A percentile compares a stretch with the other conserved stretches of the same genome.
Conservation (phyloP, 2,329 filamentous ascomycete genomes). For the Pseudocercospora ulei region DNA sequence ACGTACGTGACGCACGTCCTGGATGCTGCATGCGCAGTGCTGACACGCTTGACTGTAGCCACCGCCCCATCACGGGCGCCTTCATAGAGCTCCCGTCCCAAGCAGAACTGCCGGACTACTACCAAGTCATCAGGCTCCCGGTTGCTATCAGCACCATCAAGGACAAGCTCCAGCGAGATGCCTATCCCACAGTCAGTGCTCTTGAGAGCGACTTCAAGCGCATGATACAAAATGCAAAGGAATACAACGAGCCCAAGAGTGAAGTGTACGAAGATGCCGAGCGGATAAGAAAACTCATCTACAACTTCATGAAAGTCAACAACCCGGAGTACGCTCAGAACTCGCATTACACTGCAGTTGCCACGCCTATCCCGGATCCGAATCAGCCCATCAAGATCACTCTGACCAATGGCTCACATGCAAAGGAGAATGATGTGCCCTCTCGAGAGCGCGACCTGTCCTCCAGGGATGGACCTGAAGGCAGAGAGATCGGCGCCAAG, state of each 20-base stretch:
- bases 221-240: conserved; percentile 78
- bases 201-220: conserved; percentile 80
- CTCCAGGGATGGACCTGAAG: conserved; percentile 24
- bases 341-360: conserved; percentile 57
- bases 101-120: conserved; percentile 59
- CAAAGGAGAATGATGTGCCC: conserved; percentile 17
- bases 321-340: conserved; percentile 70
- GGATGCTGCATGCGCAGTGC: too few relatives aligned
- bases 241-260: conserved; percentile 66
- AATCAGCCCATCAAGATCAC: conserved; percentile 26
- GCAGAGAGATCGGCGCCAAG: conserved; percentile 18
- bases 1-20: conserved; percentile 48
- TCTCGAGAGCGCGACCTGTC: conserved; percentile 16
- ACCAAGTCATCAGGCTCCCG: conserved; percentile 64
- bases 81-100: conserved; percentile 59
- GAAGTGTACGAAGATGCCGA: conserved; percentile 74
- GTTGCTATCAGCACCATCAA: conserved; percentile 70
- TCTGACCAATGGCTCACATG: conserved; percentile 14
- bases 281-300: conserved; percentile 72
- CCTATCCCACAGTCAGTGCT: conserved; percentile 61
- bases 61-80: conserved; percentile 61
- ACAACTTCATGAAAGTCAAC: conserved; percentile 76
- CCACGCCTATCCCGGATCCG: conserved; percentile 59
- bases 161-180: conserved; percentile 56
- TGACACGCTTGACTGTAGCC: too few relatives aligned